These are phyloP conservation scores for Suillus americanus DNA, from an alignment of 768 basidiomycete genomes.

Conservation along the genomic window DNA sequence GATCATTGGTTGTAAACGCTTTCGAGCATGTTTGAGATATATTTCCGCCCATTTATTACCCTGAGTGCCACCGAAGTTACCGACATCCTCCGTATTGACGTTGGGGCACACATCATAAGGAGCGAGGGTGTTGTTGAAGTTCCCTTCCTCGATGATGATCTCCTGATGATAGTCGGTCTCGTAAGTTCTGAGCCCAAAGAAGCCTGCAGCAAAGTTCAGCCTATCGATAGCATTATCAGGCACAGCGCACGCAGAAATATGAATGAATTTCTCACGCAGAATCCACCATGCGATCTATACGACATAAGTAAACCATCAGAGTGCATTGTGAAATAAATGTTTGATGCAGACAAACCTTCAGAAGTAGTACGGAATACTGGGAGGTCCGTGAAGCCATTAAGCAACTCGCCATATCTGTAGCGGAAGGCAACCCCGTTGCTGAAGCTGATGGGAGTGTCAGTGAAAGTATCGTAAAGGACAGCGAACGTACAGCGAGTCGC, in stretches of 20 bases:
- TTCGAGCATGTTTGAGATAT: constrained; percentile 38
- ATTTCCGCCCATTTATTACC: constrained; percentile 36
- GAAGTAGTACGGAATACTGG: constrained; percentile 53
- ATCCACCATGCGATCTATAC: constrained; percentile 32
- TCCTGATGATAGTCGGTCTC: constrained; percentile 43
- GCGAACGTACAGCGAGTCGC: constrained; percentile 36
- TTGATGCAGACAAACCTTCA: constrained; percentile 29
- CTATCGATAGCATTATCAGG: constrained; percentile 16
- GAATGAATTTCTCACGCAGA: constrained; percentile 26
- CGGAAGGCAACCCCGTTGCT: constrained; percentile 45
- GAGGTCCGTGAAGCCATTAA: constrained; percentile 40
- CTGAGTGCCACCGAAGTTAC: constrained; percentile 23
- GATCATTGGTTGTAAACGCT: constrained; percentile 34
- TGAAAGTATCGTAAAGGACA: not conserved
- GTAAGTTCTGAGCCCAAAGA: constrained; percentile 45
- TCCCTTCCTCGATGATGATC: constrained; percentile 43
- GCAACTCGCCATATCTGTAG: constrained; percentile 45
- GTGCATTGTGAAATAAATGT: not conserved
- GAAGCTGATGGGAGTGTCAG: constrained; percentile 25
- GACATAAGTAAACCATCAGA: not conserved
- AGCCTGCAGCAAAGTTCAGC: constrained; percentile 52
- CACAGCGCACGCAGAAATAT: constrained; percentile 14
- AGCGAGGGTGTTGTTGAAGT: constrained; percentile 49
- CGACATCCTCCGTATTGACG: constrained; percentile 22
- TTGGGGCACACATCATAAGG: constrained; percentile 38